These are phyloP conservation scores for Picochlorum costavermella DNA, from an alignment of 139 green algal genomes.

Conservation along the genomic window DNA sequence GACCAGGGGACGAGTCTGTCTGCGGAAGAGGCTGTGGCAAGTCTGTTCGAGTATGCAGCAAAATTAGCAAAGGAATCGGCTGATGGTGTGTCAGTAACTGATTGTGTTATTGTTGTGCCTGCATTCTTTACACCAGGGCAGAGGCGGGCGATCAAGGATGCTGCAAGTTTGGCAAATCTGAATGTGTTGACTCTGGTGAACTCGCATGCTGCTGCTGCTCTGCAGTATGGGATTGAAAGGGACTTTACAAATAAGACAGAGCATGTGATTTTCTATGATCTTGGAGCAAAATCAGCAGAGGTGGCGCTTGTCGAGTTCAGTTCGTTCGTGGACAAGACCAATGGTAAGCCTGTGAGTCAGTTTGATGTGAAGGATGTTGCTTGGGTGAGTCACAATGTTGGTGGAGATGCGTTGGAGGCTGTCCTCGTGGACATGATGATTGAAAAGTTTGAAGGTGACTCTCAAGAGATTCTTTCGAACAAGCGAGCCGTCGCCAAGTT, in stretches of 20 bases:
- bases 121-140: slow-evolving; percentile 77
- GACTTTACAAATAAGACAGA: slow-evolving; percentile 76
- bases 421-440: slow-evolving; percentile 86
- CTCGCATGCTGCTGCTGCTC: slow-evolving; percentile 82
- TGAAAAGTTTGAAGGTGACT: slow-evolving; percentile 52
- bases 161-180: slow-evolving; percentile 62
- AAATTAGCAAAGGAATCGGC: slow-evolving; percentile 62
- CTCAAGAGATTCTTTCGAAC: slow-evolving; percentile 39
- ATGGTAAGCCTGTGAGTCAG: slow-evolving; percentile 47
- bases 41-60: slow-evolving; percentile 79
- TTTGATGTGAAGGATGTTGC: slow-evolving; percentile 85
- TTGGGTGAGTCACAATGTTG: slow-evolving; percentile 72
- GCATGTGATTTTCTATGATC: slow-evolving; percentile 86
- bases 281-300: slow-evolving; percentile 69
- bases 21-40: slow-evolving; percentile 83
- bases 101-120: slow-evolving; percentile 83
- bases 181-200: slow-evolving; percentile 86
- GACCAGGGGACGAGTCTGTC: slow-evolving; percentile 28
- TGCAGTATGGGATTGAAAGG: slow-evolving; percentile 96
- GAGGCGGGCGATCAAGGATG: slow-evolving; percentile 69
- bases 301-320: slow-evolving; percentile 79
- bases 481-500: slow-evolving; percentile 85
- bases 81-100: slow-evolving; percentile 49
- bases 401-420: slow-evolving; percentile 73
- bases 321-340: slow-evolving; percentile 29